Conservation (phyloP, 345 rosid species). For the Jatropha curcas region DNA sequence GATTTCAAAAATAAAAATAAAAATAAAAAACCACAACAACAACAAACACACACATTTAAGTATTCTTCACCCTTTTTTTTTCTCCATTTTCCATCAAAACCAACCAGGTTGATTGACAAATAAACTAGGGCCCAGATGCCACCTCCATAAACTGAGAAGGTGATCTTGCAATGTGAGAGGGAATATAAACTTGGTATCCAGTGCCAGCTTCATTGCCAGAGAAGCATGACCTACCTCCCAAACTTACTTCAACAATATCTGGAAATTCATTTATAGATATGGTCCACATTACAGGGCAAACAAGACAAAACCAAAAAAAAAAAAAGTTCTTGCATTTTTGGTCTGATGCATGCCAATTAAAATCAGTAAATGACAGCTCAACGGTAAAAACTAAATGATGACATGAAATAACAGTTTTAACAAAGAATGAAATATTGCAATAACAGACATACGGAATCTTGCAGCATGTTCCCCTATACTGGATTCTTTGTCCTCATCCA, state of each 20-base stretch:
- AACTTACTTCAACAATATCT: not conserved
- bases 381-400: not conserved
- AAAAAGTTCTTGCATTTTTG: not conserved
- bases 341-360: not conserved
- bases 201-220: constrained; percentile 23
- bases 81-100: no score
- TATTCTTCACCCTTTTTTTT: not conserved
- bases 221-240: not conserved
- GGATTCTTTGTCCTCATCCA: not conserved
- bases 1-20: not conserved
- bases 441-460: constrained; percentile 7
- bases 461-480: not conserved
- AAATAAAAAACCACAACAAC: not conserved
- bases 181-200: not conserved
- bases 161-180: not conserved
- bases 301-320: not conserved
- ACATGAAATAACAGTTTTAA: not conserved
- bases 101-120: no score
- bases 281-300: not conserved
- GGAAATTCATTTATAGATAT: not conserved
- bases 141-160: not conserved
- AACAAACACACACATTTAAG: not conserved
- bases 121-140: constrained; percentile 4
- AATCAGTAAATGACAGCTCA: constrained; percentile 7
- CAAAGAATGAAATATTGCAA: not conserved